Conservation (phyloP, 1,284 basidiomycete genomes). For the Ceratobasidium sp. region DNA sequence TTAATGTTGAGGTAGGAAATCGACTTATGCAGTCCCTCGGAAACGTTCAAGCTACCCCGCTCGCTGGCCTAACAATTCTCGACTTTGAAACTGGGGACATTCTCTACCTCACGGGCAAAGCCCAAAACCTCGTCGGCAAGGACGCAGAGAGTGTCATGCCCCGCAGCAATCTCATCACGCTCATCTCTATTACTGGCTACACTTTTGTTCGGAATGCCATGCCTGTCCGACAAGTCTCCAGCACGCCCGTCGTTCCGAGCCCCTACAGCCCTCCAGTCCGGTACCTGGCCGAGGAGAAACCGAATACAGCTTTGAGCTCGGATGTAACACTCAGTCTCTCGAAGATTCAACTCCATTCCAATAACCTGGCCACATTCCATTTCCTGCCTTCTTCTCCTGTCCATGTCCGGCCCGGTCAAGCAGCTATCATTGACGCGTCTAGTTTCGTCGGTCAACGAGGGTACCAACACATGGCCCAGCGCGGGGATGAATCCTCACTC, state of each 20-base stretch:
- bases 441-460: slow-evolving; percentile 57
- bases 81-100: slow-evolving; percentile 63
- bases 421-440: slow-evolving; percentile 62
- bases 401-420: slow-evolving; percentile 60
- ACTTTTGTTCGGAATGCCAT: slow-evolving; percentile 63
- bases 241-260: slow-evolving; percentile 53
- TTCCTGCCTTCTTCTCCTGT: slow-evolving; percentile 53
- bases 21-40: slow-evolving; percentile 67
- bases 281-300: slow-evolving; percentile 59
- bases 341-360: slow-evolving; percentile 56
- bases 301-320: slow-evolving; percentile 1
- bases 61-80: slow-evolving; percentile 64
- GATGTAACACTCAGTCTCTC: slow-evolving; percentile 49
- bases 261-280: slow-evolving; percentile 68
- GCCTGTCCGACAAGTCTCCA: slow-evolving; percentile 57
- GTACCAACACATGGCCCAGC: slow-evolving; percentile 61
- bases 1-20: slow-evolving; percentile 56
- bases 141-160: slow-evolving; percentile 63
- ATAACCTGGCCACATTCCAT: slow-evolving; percentile 62
- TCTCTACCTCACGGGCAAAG: slow-evolving; percentile 67
- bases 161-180: slow-evolving; percentile 60
- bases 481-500: slow-evolving; percentile 54
- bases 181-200: slow-evolving; percentile 60
- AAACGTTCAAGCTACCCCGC: slow-evolving; percentile 64
- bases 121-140: slow-evolving; percentile 58